Conservation (phyloP, 495 filamentous ascomycete genomes). For the Penicillium samsonianum region DNA sequence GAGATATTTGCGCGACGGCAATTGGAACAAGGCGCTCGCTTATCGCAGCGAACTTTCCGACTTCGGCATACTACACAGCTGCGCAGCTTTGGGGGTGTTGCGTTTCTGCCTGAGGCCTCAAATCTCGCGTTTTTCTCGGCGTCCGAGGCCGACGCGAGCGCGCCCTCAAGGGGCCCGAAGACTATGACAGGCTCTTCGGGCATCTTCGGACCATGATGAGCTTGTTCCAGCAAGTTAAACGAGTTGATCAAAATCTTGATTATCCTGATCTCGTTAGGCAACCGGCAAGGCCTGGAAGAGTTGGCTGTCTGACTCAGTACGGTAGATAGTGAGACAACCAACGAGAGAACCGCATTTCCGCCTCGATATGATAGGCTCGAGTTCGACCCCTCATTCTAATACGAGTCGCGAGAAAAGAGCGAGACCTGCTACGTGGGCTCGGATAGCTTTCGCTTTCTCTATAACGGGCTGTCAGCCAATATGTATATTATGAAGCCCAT, state of each 20-base stretch:
- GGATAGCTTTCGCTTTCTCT: constrained; percentile 5
- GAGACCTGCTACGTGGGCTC: constrained; percentile 1
- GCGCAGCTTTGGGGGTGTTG: constrained; percentile 41
- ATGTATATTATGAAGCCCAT: not conserved
- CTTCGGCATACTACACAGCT: constrained; percentile 59
- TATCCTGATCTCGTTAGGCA: not conserved
- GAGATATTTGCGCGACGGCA: constrained; percentile 62
- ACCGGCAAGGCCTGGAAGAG: not conserved
- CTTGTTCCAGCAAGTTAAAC: not conserved
- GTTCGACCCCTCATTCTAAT: not conserved
- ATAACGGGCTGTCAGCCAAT: not conserved
- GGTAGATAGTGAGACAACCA: not conserved
- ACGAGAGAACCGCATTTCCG: not conserved
- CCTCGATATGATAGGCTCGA: not conserved
- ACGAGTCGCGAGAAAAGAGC: constrained; percentile 9
- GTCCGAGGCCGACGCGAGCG: constrained; percentile 23
- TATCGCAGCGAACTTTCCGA: constrained; percentile 71
- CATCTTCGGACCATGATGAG: constrained; percentile 6
- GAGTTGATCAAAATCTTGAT: not conserved
- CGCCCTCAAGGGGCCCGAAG: not conserved
- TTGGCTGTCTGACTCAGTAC: not conserved
- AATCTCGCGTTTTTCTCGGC: constrained; percentile 40
- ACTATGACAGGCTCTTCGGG: constrained; percentile 13
- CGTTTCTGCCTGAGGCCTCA: constrained; percentile 9
- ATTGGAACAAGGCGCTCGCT: constrained; percentile 64